These are phyloP conservation scores for Chaetomium cochliodes DNA, from an alignment of 495 filamentous ascomycete genomes.

Conservation along the genomic window DNA sequence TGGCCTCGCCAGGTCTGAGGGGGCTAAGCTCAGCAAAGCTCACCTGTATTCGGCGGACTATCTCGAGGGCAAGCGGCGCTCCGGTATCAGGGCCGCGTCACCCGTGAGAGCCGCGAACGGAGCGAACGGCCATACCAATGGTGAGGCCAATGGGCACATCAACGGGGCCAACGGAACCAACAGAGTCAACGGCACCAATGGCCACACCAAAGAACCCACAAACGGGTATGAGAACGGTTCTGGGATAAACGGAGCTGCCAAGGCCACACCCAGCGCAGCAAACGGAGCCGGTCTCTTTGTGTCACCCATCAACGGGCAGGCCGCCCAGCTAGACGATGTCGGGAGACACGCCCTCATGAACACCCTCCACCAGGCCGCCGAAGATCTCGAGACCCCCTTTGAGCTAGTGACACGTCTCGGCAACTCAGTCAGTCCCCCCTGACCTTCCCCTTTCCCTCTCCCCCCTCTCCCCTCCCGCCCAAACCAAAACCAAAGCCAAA, in stretches of 20 bases:
- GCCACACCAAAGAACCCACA: too few relatives aligned
- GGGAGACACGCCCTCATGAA: neutral
- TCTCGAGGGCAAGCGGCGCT: neutral
- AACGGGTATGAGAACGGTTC: too few relatives aligned
- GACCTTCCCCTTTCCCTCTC: neutral
- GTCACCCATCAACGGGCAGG: neutral
- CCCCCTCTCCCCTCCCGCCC: too few relatives aligned
- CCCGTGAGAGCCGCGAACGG: neutral
- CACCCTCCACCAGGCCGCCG: neutral
- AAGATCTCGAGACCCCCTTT: neutral
- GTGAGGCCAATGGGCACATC: neutral
- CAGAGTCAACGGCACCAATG: too few relatives aligned
- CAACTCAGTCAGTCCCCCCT: neutral
- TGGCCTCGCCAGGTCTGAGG: neutral
- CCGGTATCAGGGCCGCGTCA: neutral
- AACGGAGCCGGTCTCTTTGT: neutral
- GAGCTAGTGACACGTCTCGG: neutral
- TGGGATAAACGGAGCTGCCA: neutral
- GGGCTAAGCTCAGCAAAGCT: constrained; percentile 11
- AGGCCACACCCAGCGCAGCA: neutral
- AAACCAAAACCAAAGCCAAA: too few relatives aligned
- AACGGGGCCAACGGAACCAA: neutral
- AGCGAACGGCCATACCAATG: neutral
- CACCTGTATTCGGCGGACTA: neutral
- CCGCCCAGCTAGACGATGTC: neutral